Base-by-base conservation (phyloP, 1,139 yeast genomes). In the Blastobotrys raffinosifermentans region DNA sequence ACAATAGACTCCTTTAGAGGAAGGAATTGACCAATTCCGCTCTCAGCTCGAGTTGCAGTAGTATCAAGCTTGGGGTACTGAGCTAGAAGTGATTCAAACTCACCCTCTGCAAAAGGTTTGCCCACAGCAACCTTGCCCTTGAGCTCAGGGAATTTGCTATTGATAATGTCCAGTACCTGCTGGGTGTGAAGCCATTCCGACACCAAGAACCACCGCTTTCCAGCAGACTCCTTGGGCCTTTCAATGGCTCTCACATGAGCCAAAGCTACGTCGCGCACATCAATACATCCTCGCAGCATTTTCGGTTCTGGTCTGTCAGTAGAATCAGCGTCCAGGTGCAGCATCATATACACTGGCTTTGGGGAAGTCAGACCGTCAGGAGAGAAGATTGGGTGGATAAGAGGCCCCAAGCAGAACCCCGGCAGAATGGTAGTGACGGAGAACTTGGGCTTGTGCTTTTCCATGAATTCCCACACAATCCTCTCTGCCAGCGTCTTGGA, bases 261-360 rank as follows among this genome's bases (percentile, higher is more conserved):
- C 38, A 46, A 51, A 3, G 76, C 73, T 6, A 70, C 70, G 47
- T 72, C 75, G 40, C 77, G 60, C 2, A 72, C 77, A 46, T 72
- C 76, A 32, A 66, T 57, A 47, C 45, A 46, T 19, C 15, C 41
- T 35, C 13, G 40, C 11, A 4, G 15, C 15, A 11, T 14, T 6
- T 7, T 10, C 8, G 10, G 9, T 19, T 9, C 21, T 19, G 48
- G 21, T 44, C 32, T 30, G 40, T 34, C 17, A 46, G 32, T 10
- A n/a, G 29, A 13, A 11, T 13, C 16, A 4, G 29, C 16, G 7
- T n/a, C 29, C 16, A 4, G 15, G 34, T 17, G 17, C 9, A 17
- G 9, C 21, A 19, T 9, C 9, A 7, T 6, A 19, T 19, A 17
- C 10, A 13, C 32, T 15, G 8, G 32, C n/a, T 19, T 19, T 4